These are phyloP conservation scores for Silene uniflora DNA, from an alignment of 148 eudicot genomes.

Conservation along the genomic window DNA sequence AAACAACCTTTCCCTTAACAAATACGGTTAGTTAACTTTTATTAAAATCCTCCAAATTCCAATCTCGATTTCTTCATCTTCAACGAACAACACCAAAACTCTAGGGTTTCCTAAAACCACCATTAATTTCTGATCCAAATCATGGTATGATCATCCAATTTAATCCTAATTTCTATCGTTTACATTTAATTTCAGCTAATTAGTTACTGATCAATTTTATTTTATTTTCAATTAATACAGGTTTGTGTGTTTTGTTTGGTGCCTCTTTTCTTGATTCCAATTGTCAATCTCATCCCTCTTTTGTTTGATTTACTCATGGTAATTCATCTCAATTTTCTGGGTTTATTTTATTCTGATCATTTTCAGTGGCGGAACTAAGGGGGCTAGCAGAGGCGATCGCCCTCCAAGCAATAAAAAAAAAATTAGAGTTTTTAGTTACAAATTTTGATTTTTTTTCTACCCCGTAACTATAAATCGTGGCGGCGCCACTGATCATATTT, in stretches of 20 bases:
- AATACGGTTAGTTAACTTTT: too few species aligned
- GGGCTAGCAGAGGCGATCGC: too few species aligned
- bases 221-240: conserved; percentile 14
- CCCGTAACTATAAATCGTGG: too few species aligned
- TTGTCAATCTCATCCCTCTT: conserved; percentile 58
- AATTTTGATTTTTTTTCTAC: too few species aligned
- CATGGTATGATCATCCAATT: background rate
- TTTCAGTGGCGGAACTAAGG: too few species aligned
- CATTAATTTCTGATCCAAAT: background rate
- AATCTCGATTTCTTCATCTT: background rate
- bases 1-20: too few species aligned
- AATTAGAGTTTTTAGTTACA: too few species aligned
- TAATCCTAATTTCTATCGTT: background rate
- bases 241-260: conserved; percentile 58
- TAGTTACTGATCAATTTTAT: background rate
- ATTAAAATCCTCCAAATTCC: background rate
- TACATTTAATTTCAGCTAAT: background rate
- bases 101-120: conserved; percentile 11
- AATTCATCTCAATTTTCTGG: background rate
- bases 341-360: background rate
- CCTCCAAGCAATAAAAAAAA: too few species aligned
- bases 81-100: background rate
- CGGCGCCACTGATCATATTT: too few species aligned
- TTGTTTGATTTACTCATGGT: conserved; percentile 56
- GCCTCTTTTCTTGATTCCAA: conserved; percentile 67